These are phyloP conservation scores for Wickerhamiella musiphila DNA, from an alignment of 805 yeast species.

Conservation along the genomic window DNA sequence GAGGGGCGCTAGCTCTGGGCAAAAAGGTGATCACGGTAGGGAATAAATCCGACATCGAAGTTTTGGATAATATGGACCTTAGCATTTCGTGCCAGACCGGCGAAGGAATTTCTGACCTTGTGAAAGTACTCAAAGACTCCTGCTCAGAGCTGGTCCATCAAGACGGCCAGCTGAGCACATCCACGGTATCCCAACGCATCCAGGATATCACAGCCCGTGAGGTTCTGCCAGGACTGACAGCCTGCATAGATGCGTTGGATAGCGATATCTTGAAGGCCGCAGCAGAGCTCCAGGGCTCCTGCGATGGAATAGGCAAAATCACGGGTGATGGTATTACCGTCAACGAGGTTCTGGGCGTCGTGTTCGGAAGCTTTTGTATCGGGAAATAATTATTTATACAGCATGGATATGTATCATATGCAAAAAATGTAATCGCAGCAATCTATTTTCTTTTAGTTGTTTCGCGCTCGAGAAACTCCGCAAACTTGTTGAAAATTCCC, in stretches of 20 bases:
- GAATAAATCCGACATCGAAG: slow-evolving; percentile 20
- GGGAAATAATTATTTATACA: slow-evolving; percentile 52
- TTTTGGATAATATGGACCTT: slow-evolving; percentile 3
- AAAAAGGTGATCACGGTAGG: slow-evolving; percentile 17
- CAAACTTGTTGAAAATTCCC: slow-evolving; percentile 24
- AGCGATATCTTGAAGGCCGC: slow-evolving; percentile 63
- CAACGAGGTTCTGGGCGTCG: slow-evolving; percentile 81
- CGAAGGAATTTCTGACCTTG: slow-evolving; percentile 36
- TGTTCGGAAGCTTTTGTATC: slow-evolving; percentile 82
- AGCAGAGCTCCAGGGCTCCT: slow-evolving; percentile 55
- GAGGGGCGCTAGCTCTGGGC: slow-evolving; percentile 4
- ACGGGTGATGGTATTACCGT: slow-evolving; percentile 81
- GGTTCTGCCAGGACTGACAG: slow-evolving; percentile 57
- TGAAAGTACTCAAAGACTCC: slow-evolving; percentile 24
- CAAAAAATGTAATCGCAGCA: background rate
- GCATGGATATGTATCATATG: background rate
- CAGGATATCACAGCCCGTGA: slow-evolving; percentile 60
- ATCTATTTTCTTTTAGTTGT: slow-evolving; percentile 11
- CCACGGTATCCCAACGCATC: slow-evolving; percentile 63
- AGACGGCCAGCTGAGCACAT: slow-evolving; percentile 44
- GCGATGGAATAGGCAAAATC: slow-evolving; percentile 78
- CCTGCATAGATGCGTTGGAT: slow-evolving; percentile 13
- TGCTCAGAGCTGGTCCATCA: slow-evolving; percentile 37
- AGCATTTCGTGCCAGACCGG: slow-evolving; percentile 43
- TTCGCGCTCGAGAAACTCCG: slow-evolving; percentile 22